Evolutionary conservation across 2,329 filamentous ascomycete genomes (phyloP), one percentile per base, ranked within the genome.

Genomic region (Monilinia fructigena): DNA sequence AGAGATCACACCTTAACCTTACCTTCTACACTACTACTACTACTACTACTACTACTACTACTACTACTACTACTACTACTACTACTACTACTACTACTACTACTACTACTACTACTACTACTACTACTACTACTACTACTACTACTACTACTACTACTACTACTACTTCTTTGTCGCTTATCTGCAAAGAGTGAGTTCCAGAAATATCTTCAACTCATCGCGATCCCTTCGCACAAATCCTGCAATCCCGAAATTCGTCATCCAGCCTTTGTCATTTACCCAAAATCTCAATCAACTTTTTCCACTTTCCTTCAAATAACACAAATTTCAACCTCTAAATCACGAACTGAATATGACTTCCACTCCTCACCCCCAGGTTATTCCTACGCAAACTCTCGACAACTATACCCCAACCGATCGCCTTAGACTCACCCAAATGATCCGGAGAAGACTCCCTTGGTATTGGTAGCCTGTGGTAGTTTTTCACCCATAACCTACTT

Each of bases 401-500:
- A 70, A 78, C 72, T 90, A 90, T 45, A 69, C 61, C 38, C 88
- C 88, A 12, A 80, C 81, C 28, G 80, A 85, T 71, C 81, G 87
- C 28, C 81, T 91, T 61, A 82, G 82, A 76, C 82, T 80, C 69
- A 80, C 80, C 54, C 82, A 88, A 82, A 79, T 61, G 82, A 87
- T 69, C 77, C 83, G 40, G 78, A 80, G 68, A 85, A 84, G 75
- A 86, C 81, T 40, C 87, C 88, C 18, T 81, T 91, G 52, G 85
- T 90, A 10, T 83, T 90, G 64, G 86, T 90, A 63, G 88, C 88
- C 58, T 91, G 88, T 73, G 88, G 86, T 61, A 86, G 83, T 74
- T 93, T 92, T 79, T 91, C 88, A 0, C 90, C 90, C 23, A 86
- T 89, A 60, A 91, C 89, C 8, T 90, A 90, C 74, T 93, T 38